Percentiles rank a stretch among this genome's conserved stretches.
Evolutionary conservation across 352 stramenopile genomes (phyloP).

Genomic region (Phytophthora capsici): DNA sequence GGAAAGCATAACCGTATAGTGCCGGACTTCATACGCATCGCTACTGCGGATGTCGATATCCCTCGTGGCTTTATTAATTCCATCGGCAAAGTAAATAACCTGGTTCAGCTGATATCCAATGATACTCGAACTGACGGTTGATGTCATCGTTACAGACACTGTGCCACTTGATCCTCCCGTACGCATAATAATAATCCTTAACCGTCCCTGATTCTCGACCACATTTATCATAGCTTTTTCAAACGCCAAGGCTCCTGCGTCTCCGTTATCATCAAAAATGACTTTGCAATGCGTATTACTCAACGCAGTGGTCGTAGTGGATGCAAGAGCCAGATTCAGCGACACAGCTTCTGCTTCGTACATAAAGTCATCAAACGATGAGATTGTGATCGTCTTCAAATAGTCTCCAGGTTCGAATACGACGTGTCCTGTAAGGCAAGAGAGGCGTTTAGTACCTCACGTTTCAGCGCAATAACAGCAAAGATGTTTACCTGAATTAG

Average conservation of each 20-base stretch:
- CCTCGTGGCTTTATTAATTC: conserved; percentile 8
- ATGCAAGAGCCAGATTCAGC: conserved; percentile 30
- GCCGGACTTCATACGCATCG: conserved; percentile 39
- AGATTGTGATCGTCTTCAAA: conserved; percentile 36
- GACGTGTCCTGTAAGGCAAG: conserved; percentile 17
- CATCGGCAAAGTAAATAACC: conserved; percentile 42
- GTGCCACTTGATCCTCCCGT: conserved; percentile 11
- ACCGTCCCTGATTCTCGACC: conserved; percentile 15
- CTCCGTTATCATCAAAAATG: conserved; percentile 40
- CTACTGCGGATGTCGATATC: conserved; percentile 35
- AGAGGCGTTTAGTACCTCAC: background rate
- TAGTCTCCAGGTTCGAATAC: conserved; percentile 34
- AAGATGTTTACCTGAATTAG: conserved; percentile 28
- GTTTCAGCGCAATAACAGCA: background rate
- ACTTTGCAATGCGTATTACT: conserved; percentile 20
- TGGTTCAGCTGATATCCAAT: conserved; percentile 24
- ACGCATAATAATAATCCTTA: conserved; percentile 20
- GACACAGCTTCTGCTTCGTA: conserved; percentile 34
- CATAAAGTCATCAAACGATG: conserved; percentile 29
- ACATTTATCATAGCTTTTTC: conserved; percentile 13
- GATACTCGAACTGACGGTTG: conserved; percentile 41
- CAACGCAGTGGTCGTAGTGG: conserved; percentile 25
- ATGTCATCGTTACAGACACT: conserved; percentile 37
- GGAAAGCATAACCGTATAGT: conserved; percentile 34
- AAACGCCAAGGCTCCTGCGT: conserved; percentile 45